phyloP scores from a whole-genome alignment of 2,329 filamentous ascomycete species.

The Fusarium odoratissimum region DNA sequence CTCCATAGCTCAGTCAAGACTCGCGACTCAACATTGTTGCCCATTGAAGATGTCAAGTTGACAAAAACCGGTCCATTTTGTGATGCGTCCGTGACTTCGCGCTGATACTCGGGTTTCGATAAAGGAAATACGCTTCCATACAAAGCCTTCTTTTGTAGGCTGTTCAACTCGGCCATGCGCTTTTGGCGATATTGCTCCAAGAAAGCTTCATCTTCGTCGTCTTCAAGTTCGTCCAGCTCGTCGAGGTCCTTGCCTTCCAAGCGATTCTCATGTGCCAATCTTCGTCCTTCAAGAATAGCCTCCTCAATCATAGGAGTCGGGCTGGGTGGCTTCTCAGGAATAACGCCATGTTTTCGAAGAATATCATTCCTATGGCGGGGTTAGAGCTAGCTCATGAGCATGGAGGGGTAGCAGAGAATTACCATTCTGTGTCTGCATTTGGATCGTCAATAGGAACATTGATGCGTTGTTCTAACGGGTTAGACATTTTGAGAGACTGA shows the following conservation, averaged over 20 bases:
- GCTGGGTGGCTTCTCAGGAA: slow-evolving; percentile 96
- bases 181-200: slow-evolving; percentile 89
- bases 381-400: slow-evolving; percentile 39
- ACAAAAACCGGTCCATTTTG: slow-evolving; percentile 77
- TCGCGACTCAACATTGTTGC: slow-evolving; percentile 86
- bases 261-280: slow-evolving; percentile 89
- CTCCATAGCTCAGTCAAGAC: slow-evolving; percentile 88
- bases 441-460: slow-evolving; percentile 92
- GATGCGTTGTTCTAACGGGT: slow-evolving; percentile 72
- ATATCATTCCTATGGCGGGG: slow-evolving; percentile 86
- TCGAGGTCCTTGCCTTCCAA: slow-evolving; percentile 95
- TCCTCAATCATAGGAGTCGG: slow-evolving; percentile 97
- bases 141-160: slow-evolving; percentile 78
- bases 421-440: slow-evolving; percentile 98
- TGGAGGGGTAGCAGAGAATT: slow-evolving; percentile 52
- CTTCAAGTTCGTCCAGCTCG: slow-evolving; percentile 92
- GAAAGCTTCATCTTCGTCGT: slow-evolving; percentile 94
- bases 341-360: slow-evolving; percentile 93
- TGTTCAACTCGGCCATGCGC: slow-evolving; percentile 83
- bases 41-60: slow-evolving; percentile 81
- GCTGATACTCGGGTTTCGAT: slow-evolving; percentile 92
- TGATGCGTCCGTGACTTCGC: slow-evolving; percentile 92
- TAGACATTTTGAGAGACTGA: slow-evolving; percentile 61
- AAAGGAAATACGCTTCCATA: slow-evolving; percentile 94
- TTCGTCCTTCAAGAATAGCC: slow-evolving; percentile 84